These are phyloP conservation scores for Usnea hakonensis DNA, from an alignment of 495 filamentous ascomycete species.

Conservation along the genomic window DNA sequence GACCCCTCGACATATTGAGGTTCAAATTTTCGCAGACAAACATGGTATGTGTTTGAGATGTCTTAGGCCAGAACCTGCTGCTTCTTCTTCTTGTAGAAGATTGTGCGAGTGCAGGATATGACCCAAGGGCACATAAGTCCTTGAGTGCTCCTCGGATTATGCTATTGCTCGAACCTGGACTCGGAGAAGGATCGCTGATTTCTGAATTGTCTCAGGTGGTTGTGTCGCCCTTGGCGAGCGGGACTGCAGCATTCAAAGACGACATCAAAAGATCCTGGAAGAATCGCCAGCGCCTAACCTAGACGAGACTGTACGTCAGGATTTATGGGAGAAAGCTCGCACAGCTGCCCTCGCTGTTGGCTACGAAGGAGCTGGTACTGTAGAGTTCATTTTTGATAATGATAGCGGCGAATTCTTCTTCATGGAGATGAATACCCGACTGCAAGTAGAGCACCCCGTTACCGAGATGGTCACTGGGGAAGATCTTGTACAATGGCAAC, in stretches of 20 bases:
- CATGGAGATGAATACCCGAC: slow-evolving; percentile 99
- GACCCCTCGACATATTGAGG: slow-evolving; percentile 91
- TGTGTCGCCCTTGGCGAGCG: slow-evolving; percentile 77
- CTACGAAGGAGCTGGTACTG: slow-evolving; percentile 93
- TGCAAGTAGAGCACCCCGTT: slow-evolving; percentile 96
- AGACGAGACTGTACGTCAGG: slow-evolving; percentile 66
- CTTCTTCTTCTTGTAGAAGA: not conserved
- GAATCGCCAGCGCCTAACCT: slow-evolving; percentile 90
- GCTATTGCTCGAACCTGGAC: not conserved
- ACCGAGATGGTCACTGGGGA: slow-evolving; percentile 95
- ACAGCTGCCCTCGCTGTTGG: slow-evolving; percentile 84
- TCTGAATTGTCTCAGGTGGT: slow-evolving; percentile 23
- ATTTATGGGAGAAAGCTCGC: slow-evolving; percentile 89
- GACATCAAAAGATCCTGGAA: slow-evolving; percentile 97
- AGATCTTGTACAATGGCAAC: slow-evolving; percentile 94
- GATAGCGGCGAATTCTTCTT: slow-evolving; percentile 93
- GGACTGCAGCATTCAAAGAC: slow-evolving; percentile 78
- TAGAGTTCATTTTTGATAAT: slow-evolving; percentile 98
- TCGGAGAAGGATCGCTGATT: not conserved
- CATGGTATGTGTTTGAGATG: slow-evolving; percentile 45
- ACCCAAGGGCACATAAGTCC: not conserved
- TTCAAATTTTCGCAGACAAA: slow-evolving; percentile 93
- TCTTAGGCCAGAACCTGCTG: not conserved
- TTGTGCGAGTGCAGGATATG: not conserved
- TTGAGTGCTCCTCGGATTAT: not conserved